Evolutionary conservation across 2,329 filamentous ascomycete genomes (phyloP), one percentile per base, ranked within the genome.

Genomic region (Aspergillaceae sp.): DNA sequence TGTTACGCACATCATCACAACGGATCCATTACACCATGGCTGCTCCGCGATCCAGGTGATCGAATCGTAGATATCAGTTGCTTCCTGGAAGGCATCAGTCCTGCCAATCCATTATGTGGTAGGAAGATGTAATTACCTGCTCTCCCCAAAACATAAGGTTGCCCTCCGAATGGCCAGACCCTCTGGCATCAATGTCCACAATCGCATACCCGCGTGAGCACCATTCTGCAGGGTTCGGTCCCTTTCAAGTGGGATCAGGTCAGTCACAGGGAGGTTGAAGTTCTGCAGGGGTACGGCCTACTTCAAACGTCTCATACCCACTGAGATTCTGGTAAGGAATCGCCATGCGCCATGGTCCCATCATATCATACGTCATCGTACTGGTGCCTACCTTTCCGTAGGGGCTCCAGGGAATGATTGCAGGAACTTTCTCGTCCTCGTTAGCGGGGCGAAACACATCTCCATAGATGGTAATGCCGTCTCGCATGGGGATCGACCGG

Each of bases 211-310:
- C 60, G 33, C 56, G 44, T 5, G 46, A 33, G 11, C 52, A 54
- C 56, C 60, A 65, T 32, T 63, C 61, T 4, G 60, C 60, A 0
- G 61, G 61, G 38, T 64, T 57, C 0, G 54, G 53, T 3, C 52
- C 55, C 44, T 19, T 19, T 19, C 19, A 19, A 19, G 19, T 19
- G 19, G 19, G 19, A 19, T 19, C 19, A 19, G 19, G 19, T 19
- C 19, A 19, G 19, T 19, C 19, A 19, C 19, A 19, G 19, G 19
- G 19, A 19, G 19, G 19, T 19, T 19, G 19, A 19, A 19, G 19
- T 19, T 19, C 19, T 19, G 19, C 19, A 19, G 19, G 19, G 19
- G 19, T 19, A 19, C 19, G 19, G 19, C 19, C 19, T 19, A 19
- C 19, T 19, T 60, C 59, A 29, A 59, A 61, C 29, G 51, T 56